Conservation (phyloP, 352 stramenopile genomes). For the Phytopythium kandeliae region DNA sequence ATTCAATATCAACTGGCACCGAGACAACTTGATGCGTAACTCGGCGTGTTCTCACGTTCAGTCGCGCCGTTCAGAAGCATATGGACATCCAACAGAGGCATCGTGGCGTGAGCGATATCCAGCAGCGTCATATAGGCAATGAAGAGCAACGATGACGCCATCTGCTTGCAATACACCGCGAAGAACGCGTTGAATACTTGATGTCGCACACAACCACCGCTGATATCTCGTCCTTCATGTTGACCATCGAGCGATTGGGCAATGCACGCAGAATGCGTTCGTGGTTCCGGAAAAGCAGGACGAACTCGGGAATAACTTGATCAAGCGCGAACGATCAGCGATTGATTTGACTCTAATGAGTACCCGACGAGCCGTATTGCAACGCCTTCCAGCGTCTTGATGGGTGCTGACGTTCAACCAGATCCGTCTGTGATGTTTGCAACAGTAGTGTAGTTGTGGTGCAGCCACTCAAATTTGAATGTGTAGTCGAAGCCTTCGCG, state of each 20-base stretch:
- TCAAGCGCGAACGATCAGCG: no score
- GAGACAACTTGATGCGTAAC: no score
- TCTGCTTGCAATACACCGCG: slow-evolving; percentile 23
- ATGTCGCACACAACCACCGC: slow-evolving; percentile 23
- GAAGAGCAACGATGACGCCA: slow-evolving; percentile 10
- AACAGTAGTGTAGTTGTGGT: neutral
- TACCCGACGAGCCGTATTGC: no score
- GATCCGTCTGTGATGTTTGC: neutral
- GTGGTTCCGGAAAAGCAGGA: no score
- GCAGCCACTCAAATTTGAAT: slow-evolving; percentile 31
- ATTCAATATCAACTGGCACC: no score
- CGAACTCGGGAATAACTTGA: no score
- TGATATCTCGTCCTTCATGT: slow-evolving; percentile 19
- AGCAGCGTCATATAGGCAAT: slow-evolving; percentile 11
- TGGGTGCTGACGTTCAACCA: neutral
- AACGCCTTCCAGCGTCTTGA: no score
- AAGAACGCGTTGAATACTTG: slow-evolving; percentile 34
- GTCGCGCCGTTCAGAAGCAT: no score
- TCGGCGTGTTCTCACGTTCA: no score
- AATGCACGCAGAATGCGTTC: slow-evolving; percentile 19
- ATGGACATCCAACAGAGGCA: slow-evolving; percentile 11
- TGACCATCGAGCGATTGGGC: slow-evolving; percentile 10
- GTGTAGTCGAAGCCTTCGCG: slow-evolving; percentile 21
- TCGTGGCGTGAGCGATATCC: slow-evolving; percentile 15
- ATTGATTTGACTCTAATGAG: no score